Percentiles rank a stretch among this genome's conserved stretches.
Conservation (phyloP, 495 filamentous ascomycete genomes). For the Aspergillus carlsbadensis region DNA sequence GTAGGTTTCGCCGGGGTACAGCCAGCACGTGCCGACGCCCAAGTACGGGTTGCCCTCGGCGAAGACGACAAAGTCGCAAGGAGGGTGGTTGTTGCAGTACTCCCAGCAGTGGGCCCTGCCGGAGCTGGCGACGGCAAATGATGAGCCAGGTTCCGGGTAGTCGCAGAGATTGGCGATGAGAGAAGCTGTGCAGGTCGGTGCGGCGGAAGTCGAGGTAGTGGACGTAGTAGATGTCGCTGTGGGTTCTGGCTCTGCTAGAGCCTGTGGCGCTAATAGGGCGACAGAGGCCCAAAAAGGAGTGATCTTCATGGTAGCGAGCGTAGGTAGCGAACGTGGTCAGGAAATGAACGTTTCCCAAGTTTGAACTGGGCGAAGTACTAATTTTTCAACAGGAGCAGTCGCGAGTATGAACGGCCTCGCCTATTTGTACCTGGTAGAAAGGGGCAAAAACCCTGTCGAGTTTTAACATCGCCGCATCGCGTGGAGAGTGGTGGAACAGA, state of each 20-base stretch:
- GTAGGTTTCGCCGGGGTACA: slow-evolving; percentile 27
- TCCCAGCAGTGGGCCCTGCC: slow-evolving; percentile 25
- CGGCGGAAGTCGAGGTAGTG: slow-evolving; percentile 22
- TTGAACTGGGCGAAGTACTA: no score
- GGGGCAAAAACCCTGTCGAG: no score
- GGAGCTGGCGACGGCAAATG: slow-evolving; percentile 23
- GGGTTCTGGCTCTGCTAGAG: no score
- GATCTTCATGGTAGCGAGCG: slow-evolving; percentile 27
- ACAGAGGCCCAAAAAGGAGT: slow-evolving; percentile 24
- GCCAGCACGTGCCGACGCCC: slow-evolving; percentile 27
- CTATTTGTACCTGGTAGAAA: no score
- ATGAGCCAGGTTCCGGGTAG: slow-evolving; percentile 21
- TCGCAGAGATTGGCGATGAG: slow-evolving; percentile 23
- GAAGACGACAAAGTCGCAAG: slow-evolving; percentile 30
- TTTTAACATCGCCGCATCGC: no score
- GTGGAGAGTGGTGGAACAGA: no score
- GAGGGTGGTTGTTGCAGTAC: slow-evolving; percentile 29
- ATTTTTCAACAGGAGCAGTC: no score
- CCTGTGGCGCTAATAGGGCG: slow-evolving; percentile 22
- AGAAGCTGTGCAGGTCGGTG: slow-evolving; percentile 27
- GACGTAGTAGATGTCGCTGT: slow-evolving; percentile 20
- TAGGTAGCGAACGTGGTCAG: no score
- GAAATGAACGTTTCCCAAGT: not conserved
- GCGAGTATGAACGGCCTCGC: no score
- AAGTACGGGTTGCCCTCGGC: slow-evolving; percentile 20